phyloP scores from a whole-genome alignment of 257 asterid species.

The Scutellaria baicalensis region DNA sequence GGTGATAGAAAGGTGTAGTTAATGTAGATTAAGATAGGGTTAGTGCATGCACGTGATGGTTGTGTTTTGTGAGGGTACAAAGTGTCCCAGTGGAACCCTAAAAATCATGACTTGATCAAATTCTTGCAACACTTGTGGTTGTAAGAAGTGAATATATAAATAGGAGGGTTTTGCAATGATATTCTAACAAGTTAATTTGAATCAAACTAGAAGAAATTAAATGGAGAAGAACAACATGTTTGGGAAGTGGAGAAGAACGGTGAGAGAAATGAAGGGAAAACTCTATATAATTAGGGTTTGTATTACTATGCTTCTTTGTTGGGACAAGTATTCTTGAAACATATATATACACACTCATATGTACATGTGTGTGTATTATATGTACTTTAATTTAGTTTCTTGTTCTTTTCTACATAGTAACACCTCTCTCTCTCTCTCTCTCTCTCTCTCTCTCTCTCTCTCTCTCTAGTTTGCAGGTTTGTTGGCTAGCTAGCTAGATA shows the following conservation, averaged over 20 bases:
- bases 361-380: not conserved
- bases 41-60: slow-evolving; percentile 34
- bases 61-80: slow-evolving; percentile 31
- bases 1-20: not conserved
- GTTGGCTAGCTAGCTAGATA: no score
- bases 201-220: not conserved
- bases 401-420: no score
- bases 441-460: no score
- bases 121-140: slow-evolving; percentile 1
- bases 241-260: slow-evolving; percentile 34
- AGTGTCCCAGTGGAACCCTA: slow-evolving; percentile 35
- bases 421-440: no score
- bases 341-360: not conserved
- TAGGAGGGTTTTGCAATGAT: not conserved
- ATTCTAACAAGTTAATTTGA: not conserved
- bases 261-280: slow-evolving; percentile 33
- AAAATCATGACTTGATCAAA: not conserved
- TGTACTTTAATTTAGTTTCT: not conserved
- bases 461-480: no score
- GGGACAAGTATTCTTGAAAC: slow-evolving; percentile 26
- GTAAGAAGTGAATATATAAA: slow-evolving; percentile 12
- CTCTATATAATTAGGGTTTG: slow-evolving; percentile 34
- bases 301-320: slow-evolving; percentile 36
- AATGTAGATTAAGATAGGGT: slow-evolving; percentile 27
- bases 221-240: slow-evolving; percentile 20